phyloP scores from a whole-genome alignment of 2,329 filamentous ascomycete species.

The Cercospora sojina region DNA sequence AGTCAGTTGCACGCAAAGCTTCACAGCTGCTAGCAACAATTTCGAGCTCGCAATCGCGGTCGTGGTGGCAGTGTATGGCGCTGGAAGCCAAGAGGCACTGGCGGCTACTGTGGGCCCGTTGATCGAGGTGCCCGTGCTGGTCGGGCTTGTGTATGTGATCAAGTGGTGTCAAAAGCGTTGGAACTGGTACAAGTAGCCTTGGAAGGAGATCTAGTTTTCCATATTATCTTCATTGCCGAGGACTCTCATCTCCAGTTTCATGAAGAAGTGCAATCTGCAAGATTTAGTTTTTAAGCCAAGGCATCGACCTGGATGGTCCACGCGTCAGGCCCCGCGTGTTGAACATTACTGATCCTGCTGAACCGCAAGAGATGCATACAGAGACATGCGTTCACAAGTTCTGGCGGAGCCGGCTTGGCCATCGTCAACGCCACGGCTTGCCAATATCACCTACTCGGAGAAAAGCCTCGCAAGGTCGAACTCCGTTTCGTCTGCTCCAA shows the following conservation, averaged over 20 bases:
- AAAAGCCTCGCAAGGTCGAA: background rate
- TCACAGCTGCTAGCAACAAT: slow-evolving; percentile 89
- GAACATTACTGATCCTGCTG: background rate
- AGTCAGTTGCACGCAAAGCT: slow-evolving; percentile 72
- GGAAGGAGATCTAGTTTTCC: background rate
- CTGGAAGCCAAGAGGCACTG: slow-evolving; percentile 74
- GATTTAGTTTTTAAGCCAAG: background rate
- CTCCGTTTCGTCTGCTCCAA: background rate
- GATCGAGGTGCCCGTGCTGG: slow-evolving; percentile 80
- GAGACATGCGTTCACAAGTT: background rate
- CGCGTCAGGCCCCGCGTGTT: background rate
- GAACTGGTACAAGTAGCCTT: slow-evolving; percentile 50
- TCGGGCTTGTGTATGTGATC: slow-evolving; percentile 74
- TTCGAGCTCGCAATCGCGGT: slow-evolving; percentile 91
- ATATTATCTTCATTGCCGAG: background rate
- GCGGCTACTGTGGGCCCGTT: slow-evolving; percentile 81
- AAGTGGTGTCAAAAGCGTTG: slow-evolving; percentile 58
- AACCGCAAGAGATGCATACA: background rate
- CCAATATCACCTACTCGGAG: background rate
- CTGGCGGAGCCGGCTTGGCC: background rate
- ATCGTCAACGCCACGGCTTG: background rate
- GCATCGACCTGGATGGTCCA: background rate
- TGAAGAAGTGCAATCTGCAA: background rate
- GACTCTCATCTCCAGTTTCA: background rate
- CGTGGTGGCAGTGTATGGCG: slow-evolving; percentile 75